These are phyloP conservation scores for Buxus sempervirens DNA, from an alignment of 164 flowering plant genomes.

Conservation along the genomic window DNA sequence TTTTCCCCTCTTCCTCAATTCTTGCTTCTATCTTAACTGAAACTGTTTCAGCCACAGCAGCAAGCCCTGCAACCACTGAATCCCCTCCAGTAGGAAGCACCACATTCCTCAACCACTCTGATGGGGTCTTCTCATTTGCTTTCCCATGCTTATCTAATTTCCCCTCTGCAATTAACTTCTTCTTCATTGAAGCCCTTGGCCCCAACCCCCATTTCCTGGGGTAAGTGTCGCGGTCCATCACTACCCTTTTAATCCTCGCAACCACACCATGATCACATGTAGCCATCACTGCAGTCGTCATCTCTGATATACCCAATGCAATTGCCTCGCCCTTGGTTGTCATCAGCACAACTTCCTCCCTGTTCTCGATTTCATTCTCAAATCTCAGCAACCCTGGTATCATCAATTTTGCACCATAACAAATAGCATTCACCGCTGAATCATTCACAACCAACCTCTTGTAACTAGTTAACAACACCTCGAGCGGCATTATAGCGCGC, in stretches of 20 bases:
- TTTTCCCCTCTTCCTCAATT: constrained; percentile 29
- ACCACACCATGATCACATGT: constrained; percentile 84
- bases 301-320: constrained; percentile 77
- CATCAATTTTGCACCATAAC: constrained; percentile 84
- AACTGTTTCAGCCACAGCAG: constrained; percentile 37
- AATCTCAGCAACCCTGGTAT: constrained; percentile 79
- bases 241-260: constrained; percentile 82
- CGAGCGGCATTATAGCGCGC: constrained; percentile 71
- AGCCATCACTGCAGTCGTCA: constrained; percentile 85
- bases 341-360: constrained; percentile 77
- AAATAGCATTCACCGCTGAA: constrained; percentile 78
- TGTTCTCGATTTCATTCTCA: constrained; percentile 70
- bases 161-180: constrained; percentile 63
- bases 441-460: constrained; percentile 87
- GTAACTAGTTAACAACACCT: constrained; percentile 62
- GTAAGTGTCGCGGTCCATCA: constrained; percentile 81
- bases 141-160: constrained; percentile 69
- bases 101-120: constrained; percentile 67
- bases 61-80: constrained; percentile 51
- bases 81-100: constrained; percentile 66
- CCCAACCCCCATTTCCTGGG: constrained; percentile 88
- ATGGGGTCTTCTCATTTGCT: constrained; percentile 66
- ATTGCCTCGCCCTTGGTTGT: constrained; percentile 81
- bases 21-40: constrained; percentile 11
- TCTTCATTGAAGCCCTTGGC: constrained; percentile 77